Base-by-base conservation (phyloP, 306 rosid genomes). In the Prunus mume region DNA sequence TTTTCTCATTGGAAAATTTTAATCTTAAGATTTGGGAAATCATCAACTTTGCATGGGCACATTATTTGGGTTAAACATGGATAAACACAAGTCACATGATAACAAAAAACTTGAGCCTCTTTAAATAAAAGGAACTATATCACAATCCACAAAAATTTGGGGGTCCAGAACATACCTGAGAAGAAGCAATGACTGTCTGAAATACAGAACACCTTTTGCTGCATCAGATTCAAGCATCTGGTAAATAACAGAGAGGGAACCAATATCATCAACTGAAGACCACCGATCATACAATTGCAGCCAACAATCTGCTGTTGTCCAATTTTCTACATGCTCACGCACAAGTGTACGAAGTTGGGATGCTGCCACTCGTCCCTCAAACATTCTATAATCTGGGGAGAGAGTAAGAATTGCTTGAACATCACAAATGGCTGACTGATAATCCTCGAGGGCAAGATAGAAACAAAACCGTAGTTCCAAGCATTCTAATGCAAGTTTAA, bases 231-330 rank as follows among this genome's bases (percentile, higher is more conserved):
- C 97, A 38, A 93, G 98, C 98, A 93, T 93, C 85, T 90, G 98
- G 77, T 87, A 89, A 76, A 93, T 93, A 68, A 93, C 97, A 47
- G 98, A 91, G 47, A 93, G 90, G 62, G 98, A 93, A 52, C 96
- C 97, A 28, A 88, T 86, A 87, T 93, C 98, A 83, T 93, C 96
- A 73, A 93, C 97, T 49, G 97, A 84, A 47, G 98, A 93, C 98
- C 98, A 93, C 74, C 96, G 87, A 76, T 93, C 96, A 62, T 93
- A 93, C 85, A 93, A 78, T 72, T 84, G 92, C 60, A 86, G 86
- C 98, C 98, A 93, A 63, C 96, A 93, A 84, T 93, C 98, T 72
- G 93, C 98, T 9, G 96, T 85, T 41, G 98, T 93, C 98, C 96
- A 93, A 75, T 88, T 90, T 61, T 83, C 91, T 57, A 93, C 92